Percentiles rank a stretch among this genome's conserved stretches.
Evolutionary conservation across 139 green algal genomes (phyloP).

Genomic region (Raphidocelis subcapitata): DNA sequence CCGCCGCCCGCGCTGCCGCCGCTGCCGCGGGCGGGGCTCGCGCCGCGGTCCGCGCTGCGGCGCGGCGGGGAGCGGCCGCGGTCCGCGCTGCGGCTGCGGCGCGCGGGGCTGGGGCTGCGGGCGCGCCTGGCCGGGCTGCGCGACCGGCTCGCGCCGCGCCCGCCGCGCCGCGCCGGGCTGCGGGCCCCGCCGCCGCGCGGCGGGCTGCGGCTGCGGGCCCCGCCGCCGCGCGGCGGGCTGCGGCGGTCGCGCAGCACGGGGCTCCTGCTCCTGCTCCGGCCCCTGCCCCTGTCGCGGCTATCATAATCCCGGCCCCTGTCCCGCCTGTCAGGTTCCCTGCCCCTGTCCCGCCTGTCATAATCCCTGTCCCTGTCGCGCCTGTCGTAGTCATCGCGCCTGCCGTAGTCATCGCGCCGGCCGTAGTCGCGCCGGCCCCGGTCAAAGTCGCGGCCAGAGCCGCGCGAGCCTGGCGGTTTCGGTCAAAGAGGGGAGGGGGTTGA

Average conservation of each 20-base stretch:
- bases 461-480: neutral
- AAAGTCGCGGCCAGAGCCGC: too few relatives aligned
- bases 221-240: too few relatives aligned
- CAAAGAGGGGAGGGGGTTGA: neutral
- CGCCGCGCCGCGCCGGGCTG: too few relatives aligned
- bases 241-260: neutral
- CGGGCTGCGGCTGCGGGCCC: too few relatives aligned
- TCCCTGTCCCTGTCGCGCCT: too few relatives aligned
- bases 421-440: too few relatives aligned
- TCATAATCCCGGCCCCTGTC: neutral
- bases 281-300: neutral
- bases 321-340: too few relatives aligned
- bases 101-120: neutral
- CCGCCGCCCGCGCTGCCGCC: neutral
- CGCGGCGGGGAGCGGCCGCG: slow-evolving; percentile 1
- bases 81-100: neutral
- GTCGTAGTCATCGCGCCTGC: neutral
- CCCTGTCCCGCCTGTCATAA: too few relatives aligned
- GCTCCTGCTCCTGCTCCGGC: neutral
- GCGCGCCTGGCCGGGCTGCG: slow-evolving; percentile 2
- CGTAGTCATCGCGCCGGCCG: neutral
- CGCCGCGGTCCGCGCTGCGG: neutral
- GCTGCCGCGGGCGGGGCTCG: slow-evolving; percentile 7
- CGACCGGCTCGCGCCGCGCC: too few relatives aligned
- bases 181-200: too few relatives aligned